Evolutionary conservation across 805 yeast genomes (phyloP), one percentile per base, ranked within the genome.

Genomic region (Komagataella ulmi): DNA sequence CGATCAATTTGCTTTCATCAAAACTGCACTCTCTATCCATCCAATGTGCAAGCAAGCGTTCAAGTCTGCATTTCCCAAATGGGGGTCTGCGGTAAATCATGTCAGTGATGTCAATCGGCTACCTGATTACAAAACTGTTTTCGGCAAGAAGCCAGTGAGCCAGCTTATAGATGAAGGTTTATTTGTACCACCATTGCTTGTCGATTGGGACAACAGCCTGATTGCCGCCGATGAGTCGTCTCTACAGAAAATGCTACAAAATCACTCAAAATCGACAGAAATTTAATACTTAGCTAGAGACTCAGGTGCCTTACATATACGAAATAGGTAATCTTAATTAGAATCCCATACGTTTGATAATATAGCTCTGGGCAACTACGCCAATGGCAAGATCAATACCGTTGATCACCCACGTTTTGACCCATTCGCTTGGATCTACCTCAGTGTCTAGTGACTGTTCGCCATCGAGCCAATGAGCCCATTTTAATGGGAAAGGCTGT

Each of bases 391-490:
- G 74, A 17, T 80, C 80, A 50, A 93, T 71, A 0, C 96, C 95
- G 57, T 81, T 83, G 59, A 80, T 83, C 44, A 85, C 72, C 95
- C 95, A 86, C 51, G 79, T 85, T 46, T 74, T 71, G 12, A 86
- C 85, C 95, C 93, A 86, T 54, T 83, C 88, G 46, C 83, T 71
- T n/a, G 91, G 90, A 59, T 85, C 89, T 12, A 82, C 74, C 7
- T 72, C 62, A 3, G 44, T 24, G 30, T 58, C 56, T 46, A 55
- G 54, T 3, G 59, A 56, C 40, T 61, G 59, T 54, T 64, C 63
- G 12, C 81, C 77, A 54, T 79, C 82, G n/a, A 91, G 73, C 99
- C 99, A 93, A n/a, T 78, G 71, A 7, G 89, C 83, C 99, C 99
- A 93, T 62, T 79, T 82, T 48, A 78, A 63, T 8, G 99, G 98